phyloP scores from a whole-genome alignment of 2,329 filamentous ascomycete genomes.

The Neofusicoccum sp. region DNA sequence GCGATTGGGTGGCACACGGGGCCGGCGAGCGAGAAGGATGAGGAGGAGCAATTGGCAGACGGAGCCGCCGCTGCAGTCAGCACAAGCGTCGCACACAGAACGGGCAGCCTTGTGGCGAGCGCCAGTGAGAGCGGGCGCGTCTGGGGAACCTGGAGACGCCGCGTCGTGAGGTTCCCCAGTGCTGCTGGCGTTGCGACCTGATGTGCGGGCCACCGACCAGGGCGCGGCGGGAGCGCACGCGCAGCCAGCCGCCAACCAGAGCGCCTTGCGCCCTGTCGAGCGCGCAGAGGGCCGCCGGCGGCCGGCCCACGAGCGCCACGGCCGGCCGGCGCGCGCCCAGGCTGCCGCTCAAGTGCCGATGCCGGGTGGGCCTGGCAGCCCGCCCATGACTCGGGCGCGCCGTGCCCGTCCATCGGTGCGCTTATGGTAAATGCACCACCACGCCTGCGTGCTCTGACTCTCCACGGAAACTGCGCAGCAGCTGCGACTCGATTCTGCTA shows the following conservation, averaged over 20 bases:
- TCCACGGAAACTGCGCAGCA: not conserved
- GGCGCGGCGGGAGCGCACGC: not conserved
- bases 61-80: not conserved
- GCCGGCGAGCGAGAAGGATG: not conserved
- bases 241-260: not conserved
- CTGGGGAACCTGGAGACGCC: constrained; percentile 6
- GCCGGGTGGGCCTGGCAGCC: not conserved
- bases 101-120: not conserved
- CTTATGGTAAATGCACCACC: not conserved
- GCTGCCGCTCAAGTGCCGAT: not conserved
- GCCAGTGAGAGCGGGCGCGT: not conserved
- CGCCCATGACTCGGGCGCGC: not conserved
- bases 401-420: not conserved
- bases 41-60: not conserved
- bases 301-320: not conserved
- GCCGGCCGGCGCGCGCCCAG: not conserved
- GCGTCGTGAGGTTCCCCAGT: not conserved
- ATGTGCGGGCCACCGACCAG: not conserved
- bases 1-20: not conserved
- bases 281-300: constrained; percentile 1
- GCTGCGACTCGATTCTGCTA: not conserved
- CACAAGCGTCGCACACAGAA: not conserved
- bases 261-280: no score
- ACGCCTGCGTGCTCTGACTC: not conserved
- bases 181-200: not conserved